A percentile compares a stretch with the other conserved stretches of the same genome.
Conservation (phyloP, 805 yeast genomes). For the Lipomyces sp. region DNA sequence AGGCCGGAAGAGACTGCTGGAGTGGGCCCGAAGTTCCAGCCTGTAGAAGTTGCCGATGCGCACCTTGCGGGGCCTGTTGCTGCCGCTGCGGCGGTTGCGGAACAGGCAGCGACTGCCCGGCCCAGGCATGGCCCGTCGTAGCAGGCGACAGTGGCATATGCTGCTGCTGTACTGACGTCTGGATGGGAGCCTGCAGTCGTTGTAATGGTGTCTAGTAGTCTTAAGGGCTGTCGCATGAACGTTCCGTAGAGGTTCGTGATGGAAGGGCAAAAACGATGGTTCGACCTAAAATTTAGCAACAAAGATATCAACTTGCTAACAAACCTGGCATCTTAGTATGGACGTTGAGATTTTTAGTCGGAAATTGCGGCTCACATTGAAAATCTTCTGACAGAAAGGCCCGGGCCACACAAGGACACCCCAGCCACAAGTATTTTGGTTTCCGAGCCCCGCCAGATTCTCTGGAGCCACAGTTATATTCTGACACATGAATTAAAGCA, state of each 20-base stretch:
- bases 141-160: slow-evolving; percentile 6
- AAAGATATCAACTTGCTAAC: no score
- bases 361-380: no score
- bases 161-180: slow-evolving; percentile 1
- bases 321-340: no score
- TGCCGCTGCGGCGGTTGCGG: slow-evolving; percentile 14
- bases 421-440: no score
- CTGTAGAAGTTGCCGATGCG: slow-evolving; percentile 2
- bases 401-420: no score
- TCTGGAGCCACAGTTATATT: no score
- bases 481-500: not conserved
- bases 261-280: not conserved
- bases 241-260: no score
- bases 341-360: no score
- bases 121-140: not conserved
- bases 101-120: slow-evolving; percentile 1
- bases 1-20: not conserved
- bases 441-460: no score
- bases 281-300: no score
- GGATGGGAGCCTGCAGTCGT: not conserved
- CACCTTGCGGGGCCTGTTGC: slow-evolving; percentile 15
- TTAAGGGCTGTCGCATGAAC: not conserved
- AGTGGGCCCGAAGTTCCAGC: not conserved
- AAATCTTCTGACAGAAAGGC: no score
- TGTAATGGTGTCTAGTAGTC: not conserved